Conservation (phyloP, 2,329 filamentous ascomycete species). For the Fusarium staphyleae region DNA sequence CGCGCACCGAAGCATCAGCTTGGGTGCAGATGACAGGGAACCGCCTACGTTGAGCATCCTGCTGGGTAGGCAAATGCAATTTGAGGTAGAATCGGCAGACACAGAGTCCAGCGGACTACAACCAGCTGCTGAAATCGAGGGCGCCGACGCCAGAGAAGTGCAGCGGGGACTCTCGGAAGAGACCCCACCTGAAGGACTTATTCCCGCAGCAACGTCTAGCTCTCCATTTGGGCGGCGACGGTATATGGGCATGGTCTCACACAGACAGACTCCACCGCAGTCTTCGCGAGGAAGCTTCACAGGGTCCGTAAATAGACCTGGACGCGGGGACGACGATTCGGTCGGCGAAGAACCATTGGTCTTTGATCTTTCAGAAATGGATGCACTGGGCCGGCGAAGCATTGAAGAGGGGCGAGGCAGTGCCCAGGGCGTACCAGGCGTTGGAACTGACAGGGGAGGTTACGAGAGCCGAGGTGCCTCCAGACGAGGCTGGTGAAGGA, state of each 20-base stretch:
- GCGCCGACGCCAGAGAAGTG: conserved; percentile 50
- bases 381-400: conserved; percentile 63
- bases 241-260: conserved; percentile 54
- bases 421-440: conserved; percentile 41
- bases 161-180: conserved; percentile 55
- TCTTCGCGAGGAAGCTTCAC: conserved; percentile 56
- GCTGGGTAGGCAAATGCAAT: conserved; percentile 54
- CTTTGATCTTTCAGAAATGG: conserved; percentile 77
- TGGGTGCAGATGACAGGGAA: conserved; percentile 70
- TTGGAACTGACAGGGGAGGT: conserved; percentile 48
- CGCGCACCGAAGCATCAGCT: conserved; percentile 71
- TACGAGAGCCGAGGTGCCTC: conserved; percentile 51
- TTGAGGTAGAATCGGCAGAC: conserved; percentile 44
- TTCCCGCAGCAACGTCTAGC: conserved; percentile 49
- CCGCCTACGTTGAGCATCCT: conserved; percentile 71
- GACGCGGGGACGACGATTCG: conserved; percentile 56
- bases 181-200: conserved; percentile 55
- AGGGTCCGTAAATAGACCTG: conserved; percentile 49
- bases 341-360: conserved; percentile 73
- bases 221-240: conserved; percentile 57
- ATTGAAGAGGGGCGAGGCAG: conserved; percentile 60
- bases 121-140: conserved; percentile 52
- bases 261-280: conserved; percentile 53
- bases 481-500: conserved; percentile 48
- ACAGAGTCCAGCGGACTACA: conserved; percentile 45